Evolutionary conservation across 2,329 filamentous ascomycete genomes (phyloP).

Genomic region (Cordyceps javanica): DNA sequence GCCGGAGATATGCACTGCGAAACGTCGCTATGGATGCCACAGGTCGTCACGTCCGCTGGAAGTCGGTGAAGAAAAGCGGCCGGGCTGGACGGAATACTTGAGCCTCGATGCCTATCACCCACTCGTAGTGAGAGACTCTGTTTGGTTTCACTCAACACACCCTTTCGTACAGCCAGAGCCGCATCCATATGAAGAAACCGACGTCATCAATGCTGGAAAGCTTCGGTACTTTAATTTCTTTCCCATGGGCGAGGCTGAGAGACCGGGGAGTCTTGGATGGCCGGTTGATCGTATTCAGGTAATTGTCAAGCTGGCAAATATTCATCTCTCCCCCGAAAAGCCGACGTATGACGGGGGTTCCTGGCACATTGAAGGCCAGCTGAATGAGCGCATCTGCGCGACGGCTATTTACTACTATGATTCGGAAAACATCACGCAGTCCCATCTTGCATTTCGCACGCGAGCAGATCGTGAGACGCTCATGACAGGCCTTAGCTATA

Average conservation of each 20-base stretch:
- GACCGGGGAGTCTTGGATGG: conserved; percentile 17
- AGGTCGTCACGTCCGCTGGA: conserved; percentile 18
- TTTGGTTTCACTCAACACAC: conserved; percentile 27
- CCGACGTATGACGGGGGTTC: conserved; percentile 46
- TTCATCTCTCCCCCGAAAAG: conserved; percentile 53
- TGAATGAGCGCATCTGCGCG: conserved; percentile 59
- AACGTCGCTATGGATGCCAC: conserved; percentile 14
- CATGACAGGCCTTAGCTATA: conserved; percentile 19
- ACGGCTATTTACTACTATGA: conserved; percentile 59
- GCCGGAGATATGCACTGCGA: not conserved
- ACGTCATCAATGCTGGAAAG: not conserved
- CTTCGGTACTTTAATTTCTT: conserved; percentile 12
- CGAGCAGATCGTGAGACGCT: conserved; percentile 26
- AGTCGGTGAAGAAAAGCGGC: conserved; percentile 15
- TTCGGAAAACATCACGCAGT: conserved; percentile 51
- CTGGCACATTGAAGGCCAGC: conserved; percentile 51
- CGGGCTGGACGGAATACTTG: conserved; percentile 19
- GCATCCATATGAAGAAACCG: conserved; percentile 14
- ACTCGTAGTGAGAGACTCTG: not conserved
- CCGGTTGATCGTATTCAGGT: conserved; percentile 43
- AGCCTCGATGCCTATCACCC: not conserved
- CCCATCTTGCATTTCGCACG: conserved; percentile 45
- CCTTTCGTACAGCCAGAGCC: conserved; percentile 14
- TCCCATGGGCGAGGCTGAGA: conserved; percentile 9
- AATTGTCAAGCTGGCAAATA: conserved; percentile 57